These are phyloP conservation scores for Aspergillus puulaauensis DNA, from an alignment of 2,329 filamentous ascomycete genomes.

Conservation along the genomic window DNA sequence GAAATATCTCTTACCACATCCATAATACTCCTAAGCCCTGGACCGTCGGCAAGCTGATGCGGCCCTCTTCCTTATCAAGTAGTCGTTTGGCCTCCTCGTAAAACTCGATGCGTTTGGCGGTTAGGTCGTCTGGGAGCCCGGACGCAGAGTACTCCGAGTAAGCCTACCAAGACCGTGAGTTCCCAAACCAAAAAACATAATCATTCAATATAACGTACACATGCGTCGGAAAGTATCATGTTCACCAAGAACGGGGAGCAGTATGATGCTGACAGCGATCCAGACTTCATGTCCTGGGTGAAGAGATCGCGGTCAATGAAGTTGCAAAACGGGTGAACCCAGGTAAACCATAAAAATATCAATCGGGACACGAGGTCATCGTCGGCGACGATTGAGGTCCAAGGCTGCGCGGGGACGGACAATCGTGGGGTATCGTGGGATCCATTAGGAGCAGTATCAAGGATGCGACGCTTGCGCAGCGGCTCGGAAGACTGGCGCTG, in stretches of 20 bases:
- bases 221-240: constrained; percentile 32
- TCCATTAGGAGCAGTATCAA: constrained; percentile 12
- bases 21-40: constrained; percentile 33
- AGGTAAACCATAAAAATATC: constrained; percentile 33
- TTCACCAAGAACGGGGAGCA: constrained; percentile 40
- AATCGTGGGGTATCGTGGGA: constrained; percentile 21
- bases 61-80: constrained; percentile 30
- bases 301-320: constrained; percentile 35
- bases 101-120: constrained; percentile 30
- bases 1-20: constrained; percentile 23
- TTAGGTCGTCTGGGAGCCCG: constrained; percentile 16
- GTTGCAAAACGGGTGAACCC: constrained; percentile 31
- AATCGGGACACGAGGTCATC: constrained; percentile 31
- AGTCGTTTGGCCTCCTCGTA: constrained; percentile 34
- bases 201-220: constrained; percentile 21
- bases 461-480: constrained; percentile 14
- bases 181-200: background rate
- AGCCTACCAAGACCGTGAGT: constrained; percentile 16
- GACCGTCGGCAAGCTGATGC: constrained; percentile 28
- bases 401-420: constrained; percentile 28
- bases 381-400: constrained; percentile 27
- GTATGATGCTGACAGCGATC: constrained; percentile 23
- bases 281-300: constrained; percentile 34
- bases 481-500: constrained; percentile 18
- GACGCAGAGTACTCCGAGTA: constrained; percentile 29